Evolutionary conservation across 2,329 filamentous ascomycete species (phyloP).

Genomic region (Penicillium sp.): DNA sequence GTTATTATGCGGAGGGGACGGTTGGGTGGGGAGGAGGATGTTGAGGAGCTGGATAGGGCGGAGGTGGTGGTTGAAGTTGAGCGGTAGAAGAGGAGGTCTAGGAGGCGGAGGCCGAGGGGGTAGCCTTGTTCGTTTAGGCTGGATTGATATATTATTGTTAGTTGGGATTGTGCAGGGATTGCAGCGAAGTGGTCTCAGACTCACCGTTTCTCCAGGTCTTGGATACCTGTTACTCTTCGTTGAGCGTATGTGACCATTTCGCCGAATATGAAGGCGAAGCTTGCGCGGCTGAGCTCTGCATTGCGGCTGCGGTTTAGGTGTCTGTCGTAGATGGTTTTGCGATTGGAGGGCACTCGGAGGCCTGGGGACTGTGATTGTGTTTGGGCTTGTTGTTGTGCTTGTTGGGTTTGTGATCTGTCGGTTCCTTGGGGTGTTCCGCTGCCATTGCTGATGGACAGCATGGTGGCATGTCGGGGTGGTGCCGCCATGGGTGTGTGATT

Average conservation of each 20-base stretch:
- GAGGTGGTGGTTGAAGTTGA: conserved; percentile 74
- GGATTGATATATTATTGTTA: neutral
- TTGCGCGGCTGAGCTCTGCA: conserved; percentile 83
- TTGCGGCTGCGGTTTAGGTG: conserved; percentile 87
- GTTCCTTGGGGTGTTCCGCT: conserved; percentile 20
- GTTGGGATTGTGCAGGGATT: neutral
- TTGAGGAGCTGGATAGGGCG: conserved; percentile 78
- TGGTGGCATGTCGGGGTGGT: conserved; percentile 30
- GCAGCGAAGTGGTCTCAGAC: conserved; percentile 17
- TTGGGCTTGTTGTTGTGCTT: conserved; percentile 13
- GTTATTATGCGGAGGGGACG: conserved; percentile 84
- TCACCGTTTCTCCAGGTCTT: conserved; percentile 87
- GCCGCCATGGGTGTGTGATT: conserved; percentile 26
- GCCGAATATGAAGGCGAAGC: conserved; percentile 92
- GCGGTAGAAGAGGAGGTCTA: conserved; percentile 90
- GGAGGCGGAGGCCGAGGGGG: conserved; percentile 85
- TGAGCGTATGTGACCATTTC: conserved; percentile 98
- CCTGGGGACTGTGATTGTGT: conserved; percentile 46
- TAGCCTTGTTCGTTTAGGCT: conserved; percentile 90
- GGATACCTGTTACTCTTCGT: conserved; percentile 81
- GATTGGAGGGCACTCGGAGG: conserved; percentile 83
- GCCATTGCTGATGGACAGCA: conserved; percentile 34
- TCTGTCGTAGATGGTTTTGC: conserved; percentile 97
- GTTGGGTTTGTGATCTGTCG: conserved; percentile 8
- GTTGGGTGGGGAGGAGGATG: conserved; percentile 62